Base-by-base conservation (phyloP, 495 filamentous ascomycete species). In the Neurospora tetrasperma region DNA sequence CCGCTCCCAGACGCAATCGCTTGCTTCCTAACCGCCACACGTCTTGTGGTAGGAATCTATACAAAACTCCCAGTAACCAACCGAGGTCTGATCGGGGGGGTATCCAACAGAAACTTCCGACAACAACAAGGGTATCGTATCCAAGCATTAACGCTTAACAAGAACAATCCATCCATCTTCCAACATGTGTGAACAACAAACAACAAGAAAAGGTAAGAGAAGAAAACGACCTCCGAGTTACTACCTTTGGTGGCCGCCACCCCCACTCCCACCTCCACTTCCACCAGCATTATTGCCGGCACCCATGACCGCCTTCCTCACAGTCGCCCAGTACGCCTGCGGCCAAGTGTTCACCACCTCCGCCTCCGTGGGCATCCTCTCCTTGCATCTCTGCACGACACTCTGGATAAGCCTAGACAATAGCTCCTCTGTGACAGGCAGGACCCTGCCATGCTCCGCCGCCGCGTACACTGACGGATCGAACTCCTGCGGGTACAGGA, bases 341-440 rank as follows among this genome's bases (percentile, higher is more conserved):
- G 94, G 91, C 91, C 93, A 96, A 27, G 85, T 80, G 23, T 84
- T 85, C 42, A 94, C 77, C 73, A 82, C 75, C 74, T 97, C 93
- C 69, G 87, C 87, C 69, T 93, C 91, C 23, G 85, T 91, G 3
- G 93, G 92, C 74, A 90, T 83, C 42, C 87, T 86, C 54, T 88
- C 90, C 73, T 87, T 84, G 79, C 91, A 93, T 76, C 94, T 87
- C 71, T 90, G 87, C 20, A 93, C 89, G 16, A 96, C 92, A 71
- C 91, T 93, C 73, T 87, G 84, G 73, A 97, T 85, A 69, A 97
- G 92, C 69, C 92, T 84, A 14, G 86, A 87, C 7, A 97, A 85
- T 74, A 96, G 84, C 71, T 94, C 92, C 81, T 94, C 88, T 0
- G 88, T 90, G 68, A 97, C 89, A 12, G 90, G 88, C 5, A 97